phyloP scores from a whole-genome alignment of 768 basidiomycete species.

The Psilocybe cyanescens region DNA sequence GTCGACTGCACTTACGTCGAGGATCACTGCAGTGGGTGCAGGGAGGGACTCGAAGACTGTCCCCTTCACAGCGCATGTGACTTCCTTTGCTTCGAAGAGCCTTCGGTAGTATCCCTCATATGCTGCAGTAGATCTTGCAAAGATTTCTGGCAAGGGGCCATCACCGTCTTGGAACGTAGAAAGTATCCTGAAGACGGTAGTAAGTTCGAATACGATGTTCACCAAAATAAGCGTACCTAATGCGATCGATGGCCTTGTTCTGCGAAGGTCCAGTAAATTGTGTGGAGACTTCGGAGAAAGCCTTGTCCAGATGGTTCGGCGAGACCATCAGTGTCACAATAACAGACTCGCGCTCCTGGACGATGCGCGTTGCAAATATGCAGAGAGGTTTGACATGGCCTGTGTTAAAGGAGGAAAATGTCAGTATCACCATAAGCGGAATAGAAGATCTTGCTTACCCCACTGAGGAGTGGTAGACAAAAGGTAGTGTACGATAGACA shows the following conservation, averaged over 20 bases:
- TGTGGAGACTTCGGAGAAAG: neutral
- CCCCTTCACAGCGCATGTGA: slow-evolving; percentile 11
- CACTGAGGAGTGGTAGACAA: neutral
- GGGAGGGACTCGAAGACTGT: slow-evolving; percentile 10
- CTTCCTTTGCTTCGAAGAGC: neutral
- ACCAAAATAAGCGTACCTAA: neutral
- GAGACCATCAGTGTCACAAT: slow-evolving; percentile 5
- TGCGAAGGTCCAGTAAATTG: neutral
- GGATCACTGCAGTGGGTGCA: slow-evolving; percentile 3
- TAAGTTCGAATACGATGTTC: neutral
- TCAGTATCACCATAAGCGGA: neutral
- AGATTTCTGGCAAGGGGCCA: neutral
- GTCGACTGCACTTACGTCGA: slow-evolving; percentile 1
- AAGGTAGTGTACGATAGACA: neutral
- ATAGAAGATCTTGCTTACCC: neutral
- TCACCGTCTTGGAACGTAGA: neutral
- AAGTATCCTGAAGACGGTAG: neutral
- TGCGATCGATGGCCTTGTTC: neutral
- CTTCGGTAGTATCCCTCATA: neutral
- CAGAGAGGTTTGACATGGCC: slow-evolving; percentile 3
- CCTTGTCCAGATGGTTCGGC: slow-evolving; percentile 8
- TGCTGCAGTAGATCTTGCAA: neutral
- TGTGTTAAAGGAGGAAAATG: neutral
- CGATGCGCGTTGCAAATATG: slow-evolving; percentile 10
- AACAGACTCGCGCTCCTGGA: slow-evolving; percentile 1